A percentile compares a stretch with the other conserved stretches of the same genome.
These are phyloP conservation scores for Kingdonia uniflora DNA, from an alignment of 164 flowering plant species.

Conservation along the genomic window DNA sequence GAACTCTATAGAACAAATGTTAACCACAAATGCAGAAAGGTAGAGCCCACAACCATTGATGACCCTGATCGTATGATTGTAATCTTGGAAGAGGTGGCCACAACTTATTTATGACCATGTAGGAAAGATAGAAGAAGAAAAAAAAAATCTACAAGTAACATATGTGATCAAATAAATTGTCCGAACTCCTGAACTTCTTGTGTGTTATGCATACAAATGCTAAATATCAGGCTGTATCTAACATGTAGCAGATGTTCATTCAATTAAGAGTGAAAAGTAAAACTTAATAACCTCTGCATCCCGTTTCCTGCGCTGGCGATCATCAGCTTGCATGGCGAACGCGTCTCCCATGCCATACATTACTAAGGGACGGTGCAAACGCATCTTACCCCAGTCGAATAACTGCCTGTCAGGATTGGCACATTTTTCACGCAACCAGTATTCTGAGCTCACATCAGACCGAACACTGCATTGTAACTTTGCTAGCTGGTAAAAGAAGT, in stretches of 20 bases:
- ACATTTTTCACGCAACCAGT: slow-evolving; percentile 71
- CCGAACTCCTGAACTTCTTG: too few relatives aligned
- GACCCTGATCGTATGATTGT: too few relatives aligned
- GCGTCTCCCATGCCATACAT: slow-evolving; percentile 74
- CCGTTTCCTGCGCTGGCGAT: slow-evolving; percentile 73
- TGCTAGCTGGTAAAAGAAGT: slow-evolving; percentile 48
- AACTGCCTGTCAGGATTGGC: slow-evolving; percentile 66
- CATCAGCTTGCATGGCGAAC: slow-evolving; percentile 75
- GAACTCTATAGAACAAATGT: neutral
- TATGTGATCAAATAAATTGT: too few relatives aligned
- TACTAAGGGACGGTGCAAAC: slow-evolving; percentile 45
- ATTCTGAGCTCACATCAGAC: slow-evolving; percentile 75
- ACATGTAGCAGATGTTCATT: too few relatives aligned
- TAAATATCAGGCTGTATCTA: too few relatives aligned
- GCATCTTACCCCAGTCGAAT: slow-evolving; percentile 89
- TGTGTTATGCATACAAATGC: too few relatives aligned
- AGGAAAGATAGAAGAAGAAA: too few relatives aligned
- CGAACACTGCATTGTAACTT: slow-evolving; percentile 85
- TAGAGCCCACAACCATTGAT: neutral
- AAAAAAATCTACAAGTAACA: too few relatives aligned
- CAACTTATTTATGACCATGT: too few relatives aligned
- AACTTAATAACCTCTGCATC: slow-evolving; percentile 61
- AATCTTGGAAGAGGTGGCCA: too few relatives aligned
- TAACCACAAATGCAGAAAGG: neutral
- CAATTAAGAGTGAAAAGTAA: too few relatives aligned